A percentile compares a stretch with the other conserved stretches of the same genome.
phyloP scores from a whole-genome alignment of 2,329 filamentous ascomycete genomes.

The Alternaria sp. region DNA sequence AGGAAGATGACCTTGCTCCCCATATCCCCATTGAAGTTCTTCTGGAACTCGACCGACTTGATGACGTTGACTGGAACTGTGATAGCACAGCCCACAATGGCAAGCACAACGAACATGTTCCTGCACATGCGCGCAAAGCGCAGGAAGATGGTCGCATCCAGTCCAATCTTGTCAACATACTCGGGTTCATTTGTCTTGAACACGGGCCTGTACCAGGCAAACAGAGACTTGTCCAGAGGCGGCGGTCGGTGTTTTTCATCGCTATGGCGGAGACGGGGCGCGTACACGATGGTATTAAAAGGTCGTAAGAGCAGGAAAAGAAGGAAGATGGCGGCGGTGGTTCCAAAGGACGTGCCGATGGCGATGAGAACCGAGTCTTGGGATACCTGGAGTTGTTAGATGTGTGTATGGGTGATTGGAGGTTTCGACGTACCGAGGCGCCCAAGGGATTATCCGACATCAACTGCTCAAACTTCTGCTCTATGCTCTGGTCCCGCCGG shows the following conservation, averaged over 20 bases:
- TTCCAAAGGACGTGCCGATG: constrained; percentile 78
- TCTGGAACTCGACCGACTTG: constrained; percentile 24
- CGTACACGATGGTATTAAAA: constrained; percentile 91
- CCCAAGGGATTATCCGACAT: constrained; percentile 45
- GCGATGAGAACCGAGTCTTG: constrained; percentile 77
- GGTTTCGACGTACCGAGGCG: constrained; percentile 27
- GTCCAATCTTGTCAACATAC: constrained; percentile 80
- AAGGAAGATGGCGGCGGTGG: constrained; percentile 77
- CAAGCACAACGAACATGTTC: constrained; percentile 81
- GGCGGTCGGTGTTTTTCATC: constrained; percentile 91
- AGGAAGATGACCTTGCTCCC: constrained; percentile 30
- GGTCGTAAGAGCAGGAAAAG: constrained; percentile 89
- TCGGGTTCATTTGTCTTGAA: constrained; percentile 79
- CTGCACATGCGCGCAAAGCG: constrained; percentile 90
- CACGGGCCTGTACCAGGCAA: constrained; percentile 85
- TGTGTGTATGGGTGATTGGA: background rate
- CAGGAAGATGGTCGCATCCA: constrained; percentile 92
- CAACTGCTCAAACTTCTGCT: constrained; percentile 43
- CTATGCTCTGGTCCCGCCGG: constrained; percentile 40
- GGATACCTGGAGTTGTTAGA: constrained; percentile 58
- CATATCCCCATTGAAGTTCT: constrained; percentile 18
- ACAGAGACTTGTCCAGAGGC: constrained; percentile 82
- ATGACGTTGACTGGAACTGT: constrained; percentile 82
- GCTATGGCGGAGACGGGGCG: constrained; percentile 90
- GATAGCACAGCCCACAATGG: constrained; percentile 76